A percentile compares a stretch with the other conserved stretches of the same genome.
These are phyloP conservation scores for Oryza rufipogon DNA, from an alignment of 176 grass and related monocot genomes.

Conservation along the genomic window DNA sequence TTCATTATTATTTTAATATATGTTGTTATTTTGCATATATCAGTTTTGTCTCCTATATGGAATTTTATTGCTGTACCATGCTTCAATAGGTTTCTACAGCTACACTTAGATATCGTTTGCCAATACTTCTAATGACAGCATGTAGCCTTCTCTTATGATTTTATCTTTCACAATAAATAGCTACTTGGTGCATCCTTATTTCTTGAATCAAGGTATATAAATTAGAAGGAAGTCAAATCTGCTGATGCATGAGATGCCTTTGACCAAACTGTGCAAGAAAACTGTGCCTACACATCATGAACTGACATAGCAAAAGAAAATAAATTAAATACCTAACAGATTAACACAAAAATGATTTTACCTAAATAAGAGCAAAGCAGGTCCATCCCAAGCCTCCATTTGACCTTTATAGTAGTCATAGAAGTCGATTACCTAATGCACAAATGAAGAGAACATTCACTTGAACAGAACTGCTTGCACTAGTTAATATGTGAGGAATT, in stretches of 20 bases:
- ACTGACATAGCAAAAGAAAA: slow-evolving; percentile 45
- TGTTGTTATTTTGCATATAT: slow-evolving; percentile 13
- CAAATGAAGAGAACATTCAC: slow-evolving; percentile 44
- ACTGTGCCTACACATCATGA: slow-evolving; percentile 26
- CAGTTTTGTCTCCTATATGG: slow-evolving; percentile 15
- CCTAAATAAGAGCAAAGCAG: slow-evolving; percentile 98
- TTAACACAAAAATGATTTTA: slow-evolving; percentile 37
- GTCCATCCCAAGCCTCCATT: slow-evolving; percentile 99
- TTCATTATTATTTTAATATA: background rate
- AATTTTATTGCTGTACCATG: slow-evolving; percentile 22
- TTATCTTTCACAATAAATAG: slow-evolving; percentile 29
- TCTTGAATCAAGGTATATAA: slow-evolving; percentile 12
- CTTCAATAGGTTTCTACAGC: slow-evolving; percentile 20
- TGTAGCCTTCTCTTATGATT: slow-evolving; percentile 11
- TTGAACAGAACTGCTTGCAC: slow-evolving; percentile 23
- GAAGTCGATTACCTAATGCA: slow-evolving; percentile 88
- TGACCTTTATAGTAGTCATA: slow-evolving; percentile 99
- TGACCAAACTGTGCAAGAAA: slow-evolving; percentile 39
- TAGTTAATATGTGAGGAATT: slow-evolving; percentile 33
- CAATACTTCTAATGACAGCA: slow-evolving; percentile 12
- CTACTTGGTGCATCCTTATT: background rate
- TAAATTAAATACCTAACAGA: slow-evolving; percentile 7
- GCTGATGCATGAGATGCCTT: slow-evolving; percentile 10
- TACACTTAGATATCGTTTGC: background rate
- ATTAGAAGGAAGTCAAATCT: slow-evolving; percentile 40